Conservation (phyloP, 495 filamentous ascomycete species). For the Recurvomyces mirabilis region DNA sequence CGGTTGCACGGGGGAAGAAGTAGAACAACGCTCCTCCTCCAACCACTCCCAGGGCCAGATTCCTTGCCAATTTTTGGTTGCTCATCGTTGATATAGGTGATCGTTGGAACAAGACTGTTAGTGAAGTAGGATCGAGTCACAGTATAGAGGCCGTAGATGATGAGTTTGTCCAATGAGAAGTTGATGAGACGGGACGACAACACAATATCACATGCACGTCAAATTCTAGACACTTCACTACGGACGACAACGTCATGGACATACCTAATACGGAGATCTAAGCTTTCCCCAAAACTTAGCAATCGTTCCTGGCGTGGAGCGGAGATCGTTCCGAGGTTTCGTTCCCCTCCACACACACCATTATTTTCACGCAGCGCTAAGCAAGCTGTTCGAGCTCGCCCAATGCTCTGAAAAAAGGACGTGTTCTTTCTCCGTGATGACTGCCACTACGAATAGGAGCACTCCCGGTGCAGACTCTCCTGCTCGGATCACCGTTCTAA, state of each 20-base stretch:
- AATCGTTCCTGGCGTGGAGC: conserved; percentile 11
- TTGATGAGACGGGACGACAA: no score
- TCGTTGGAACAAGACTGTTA: not conserved
- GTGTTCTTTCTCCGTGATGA: not conserved
- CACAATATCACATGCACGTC: no score
- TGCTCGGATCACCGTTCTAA: conserved; percentile 49
- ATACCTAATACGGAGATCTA: not conserved
- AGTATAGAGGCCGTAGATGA: no score
- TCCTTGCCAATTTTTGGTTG: not conserved
- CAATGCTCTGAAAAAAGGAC: no score
- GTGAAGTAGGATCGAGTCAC: no score
- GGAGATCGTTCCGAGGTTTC: conserved; percentile 5
- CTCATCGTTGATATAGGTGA: not conserved
- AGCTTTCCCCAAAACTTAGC: not conserved
- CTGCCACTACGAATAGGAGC: not conserved
- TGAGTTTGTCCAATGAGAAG: no score
- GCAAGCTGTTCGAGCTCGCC: no score
- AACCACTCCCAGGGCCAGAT: not conserved
- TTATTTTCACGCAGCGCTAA: no score
- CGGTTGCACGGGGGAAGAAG: not conserved
- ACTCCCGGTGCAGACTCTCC: not conserved
- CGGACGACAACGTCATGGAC: not conserved
- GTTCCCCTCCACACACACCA: not conserved
- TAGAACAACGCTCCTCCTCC: not conserved
- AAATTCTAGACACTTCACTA: no score